phyloP scores from a whole-genome alignment of 148 eudicot genomes.

The Rhododendron simsii region DNA sequence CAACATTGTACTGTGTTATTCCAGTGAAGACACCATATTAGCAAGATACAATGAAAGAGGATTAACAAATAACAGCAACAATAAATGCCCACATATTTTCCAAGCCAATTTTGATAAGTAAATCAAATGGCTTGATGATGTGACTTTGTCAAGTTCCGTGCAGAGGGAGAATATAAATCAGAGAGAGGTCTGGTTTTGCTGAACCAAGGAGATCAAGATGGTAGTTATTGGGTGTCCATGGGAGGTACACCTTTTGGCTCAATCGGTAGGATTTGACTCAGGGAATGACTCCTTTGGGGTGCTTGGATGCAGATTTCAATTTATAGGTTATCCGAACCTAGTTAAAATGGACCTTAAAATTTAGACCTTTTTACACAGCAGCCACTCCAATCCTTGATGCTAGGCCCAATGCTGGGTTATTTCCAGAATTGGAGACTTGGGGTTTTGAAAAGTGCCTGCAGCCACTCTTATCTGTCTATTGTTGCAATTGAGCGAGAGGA shows the following conservation, averaged over 20 bases:
- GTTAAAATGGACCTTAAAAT: not conserved
- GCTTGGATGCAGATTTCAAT: not conserved
- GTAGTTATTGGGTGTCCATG: not conserved
- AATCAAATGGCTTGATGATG: not conserved
- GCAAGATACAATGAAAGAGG: not conserved
- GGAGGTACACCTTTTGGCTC: not conserved
- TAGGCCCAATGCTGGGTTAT: not conserved
- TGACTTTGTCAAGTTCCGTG: not conserved
- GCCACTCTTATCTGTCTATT: not conserved
- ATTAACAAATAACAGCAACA: slow-evolving; percentile 4
- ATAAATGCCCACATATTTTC: not conserved
- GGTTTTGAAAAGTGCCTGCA: not conserved
- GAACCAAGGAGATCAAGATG: not conserved
- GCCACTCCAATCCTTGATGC: not conserved
- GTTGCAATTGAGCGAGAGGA: not conserved
- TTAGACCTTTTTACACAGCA: not conserved
- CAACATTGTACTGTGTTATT: not conserved
- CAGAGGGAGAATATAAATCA: not conserved
- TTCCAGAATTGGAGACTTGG: not conserved
- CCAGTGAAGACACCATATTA: not conserved
- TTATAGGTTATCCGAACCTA: not conserved
- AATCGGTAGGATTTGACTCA: not conserved
- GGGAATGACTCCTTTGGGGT: not conserved
- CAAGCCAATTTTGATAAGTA: not conserved
- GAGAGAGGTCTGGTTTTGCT: not conserved